Evolutionary conservation across 2,329 filamentous ascomycete species (phyloP), one percentile per base, ranked within the genome.

Genomic region (Fusarium sp.): DNA sequence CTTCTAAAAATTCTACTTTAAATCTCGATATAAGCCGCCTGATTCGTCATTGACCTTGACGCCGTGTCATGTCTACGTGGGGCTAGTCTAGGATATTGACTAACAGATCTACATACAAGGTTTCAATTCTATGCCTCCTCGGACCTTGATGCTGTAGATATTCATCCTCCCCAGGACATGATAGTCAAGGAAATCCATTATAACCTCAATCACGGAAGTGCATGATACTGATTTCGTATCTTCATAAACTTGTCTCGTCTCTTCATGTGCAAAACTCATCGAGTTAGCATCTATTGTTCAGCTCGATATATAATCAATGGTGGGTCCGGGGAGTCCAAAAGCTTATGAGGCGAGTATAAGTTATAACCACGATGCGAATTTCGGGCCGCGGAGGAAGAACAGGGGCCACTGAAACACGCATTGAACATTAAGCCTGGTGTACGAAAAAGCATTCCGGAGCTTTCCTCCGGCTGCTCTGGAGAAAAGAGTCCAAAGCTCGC

Each of bases 91-190:
- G 36, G 42, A 50, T 52, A 22, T 33, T 53, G 51, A 63, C 57
- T 38, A 53, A 57, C 10, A 38, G 66, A 69, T 69, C 66, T 54
- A 31, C 46, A 66, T 53, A 51, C 66, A 46, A 38, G 55, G 66
- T 55, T 66, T 36, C 28, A 57, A 26, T 63, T 26, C 31, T 28
- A 50, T 54, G 31, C 26, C 50, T 57, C 36, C 39, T 54, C 36
- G 13, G 51, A 22, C 39, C 10, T 36, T 31, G n/a, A 60, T 33
- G 28, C 42, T 39, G 17, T 14, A 45, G 15, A 24, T 33, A 20
- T 49, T 42, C 14, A 17, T n/a, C 39, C 26, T 50, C 59, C 31
- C 49, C 51, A 51, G 36, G 17, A 34, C 24, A 44, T 36, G 9
- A 36, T n/a, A 15, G 15, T 7, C 2, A 26, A 6, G 9, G 13